These are phyloP conservation scores for Punica granatum DNA, from an alignment of 345 rosid genomes.

Conservation along the genomic window DNA sequence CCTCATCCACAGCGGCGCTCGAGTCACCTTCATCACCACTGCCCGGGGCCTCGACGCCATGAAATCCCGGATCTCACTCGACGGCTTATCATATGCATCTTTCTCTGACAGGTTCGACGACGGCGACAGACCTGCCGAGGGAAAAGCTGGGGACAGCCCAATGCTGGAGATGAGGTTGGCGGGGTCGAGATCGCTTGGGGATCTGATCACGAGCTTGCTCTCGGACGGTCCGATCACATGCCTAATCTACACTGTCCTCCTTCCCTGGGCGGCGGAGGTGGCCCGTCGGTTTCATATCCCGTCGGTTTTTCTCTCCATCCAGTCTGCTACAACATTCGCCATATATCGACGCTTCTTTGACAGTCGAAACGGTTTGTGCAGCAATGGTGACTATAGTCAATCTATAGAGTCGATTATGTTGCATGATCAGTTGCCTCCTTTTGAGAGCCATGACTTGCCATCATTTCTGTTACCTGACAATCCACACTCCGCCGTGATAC, in stretches of 20 bases:
- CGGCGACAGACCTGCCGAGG: conserved; percentile 19
- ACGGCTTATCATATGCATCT: conserved; percentile 32
- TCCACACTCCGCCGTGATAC: background rate
- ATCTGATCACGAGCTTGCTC: conserved; percentile 17
- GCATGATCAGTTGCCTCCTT: conserved; percentile 35
- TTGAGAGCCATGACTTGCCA: conserved; percentile 39
- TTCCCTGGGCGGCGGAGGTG: conserved; percentile 44
- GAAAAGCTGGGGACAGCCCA: conserved; percentile 11
- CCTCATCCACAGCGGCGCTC: conserved; percentile 37
- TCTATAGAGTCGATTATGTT: conserved; percentile 17
- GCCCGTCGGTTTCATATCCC: conserved; percentile 43
- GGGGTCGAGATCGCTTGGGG: conserved; percentile 22
- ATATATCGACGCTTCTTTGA: conserved; percentile 45
- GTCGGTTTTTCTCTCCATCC: conserved; percentile 39
- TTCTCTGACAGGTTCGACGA: conserved; percentile 54
- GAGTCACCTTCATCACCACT: conserved; percentile 37
- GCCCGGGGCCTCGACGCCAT: conserved; percentile 30
- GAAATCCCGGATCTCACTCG: conserved; percentile 15
- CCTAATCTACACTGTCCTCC: conserved; percentile 43
- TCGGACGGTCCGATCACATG: conserved; percentile 8
- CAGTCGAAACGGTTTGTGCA: conserved; percentile 21
- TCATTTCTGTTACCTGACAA: conserved; percentile 35
- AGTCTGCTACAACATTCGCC: conserved; percentile 48
- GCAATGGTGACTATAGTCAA: conserved; percentile 3
- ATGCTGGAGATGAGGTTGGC: conserved; percentile 4